Base-by-base conservation (phyloP, 257 asterid genomes). In the Solanum etuberosum region DNA sequence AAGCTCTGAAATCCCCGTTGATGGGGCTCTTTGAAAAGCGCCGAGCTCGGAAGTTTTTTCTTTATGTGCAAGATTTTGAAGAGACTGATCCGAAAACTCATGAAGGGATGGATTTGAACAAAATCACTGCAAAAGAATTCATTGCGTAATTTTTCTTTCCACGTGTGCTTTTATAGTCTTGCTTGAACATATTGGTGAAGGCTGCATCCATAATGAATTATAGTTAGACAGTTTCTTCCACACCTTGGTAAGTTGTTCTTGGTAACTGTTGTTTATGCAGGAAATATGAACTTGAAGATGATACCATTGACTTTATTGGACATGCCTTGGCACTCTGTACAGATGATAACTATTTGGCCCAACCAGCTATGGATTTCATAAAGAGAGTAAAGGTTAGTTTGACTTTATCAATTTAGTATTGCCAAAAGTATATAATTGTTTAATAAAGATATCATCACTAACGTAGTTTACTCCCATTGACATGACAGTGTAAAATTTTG, bases 1-100 rank as follows among this genome's bases (percentile, higher is more conserved):
- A 97, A 92, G 99, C 99, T 40, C 88, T 97, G 90, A 97, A 93
- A 88, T 97, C 99, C 89, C 93, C 99, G 6, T 89, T 97, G 63
- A 94, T 97, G 98, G 99, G 99, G 87, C 91, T 97, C 14, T 94
- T 97, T 89, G 99, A 97, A 88, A 97, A 96, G 94, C 95, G 99
- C 1, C 98, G 99, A 46, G 98, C 97, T 65, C 89, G 99, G 78
- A 96, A 97, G 89, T 97, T 97, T 94, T 97, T 97, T 78, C 87
- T 97, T 40, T 97, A 95, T 88, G 99, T 96, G 76, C 99, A 97
- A 91, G 99, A 97, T 65, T 97, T 95, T 46, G 97, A 92, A 29
- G 99, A 95, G 93, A 93, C 84, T 59, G 86, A 95, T 86, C 99
- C 99, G 15, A 96, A 95, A 92, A 92, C 98, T 86, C 99, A 97